Conservation (phyloP, 1,139 yeast species). For the Lodderomyces oxycetoniae region DNA sequence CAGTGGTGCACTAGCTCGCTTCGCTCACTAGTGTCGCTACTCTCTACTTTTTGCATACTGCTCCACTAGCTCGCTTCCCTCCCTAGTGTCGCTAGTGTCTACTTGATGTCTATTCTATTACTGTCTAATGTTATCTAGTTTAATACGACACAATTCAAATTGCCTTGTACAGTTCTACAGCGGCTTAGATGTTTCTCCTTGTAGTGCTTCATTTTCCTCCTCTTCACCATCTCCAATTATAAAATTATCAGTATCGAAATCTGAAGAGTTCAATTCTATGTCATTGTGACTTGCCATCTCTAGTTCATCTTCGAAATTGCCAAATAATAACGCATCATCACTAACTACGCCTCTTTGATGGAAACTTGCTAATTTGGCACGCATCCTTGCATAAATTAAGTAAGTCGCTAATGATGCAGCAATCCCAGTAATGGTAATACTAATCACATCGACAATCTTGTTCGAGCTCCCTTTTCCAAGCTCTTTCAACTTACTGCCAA, state of each 20-base stretch:
- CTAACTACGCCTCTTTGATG: conserved; percentile 18
- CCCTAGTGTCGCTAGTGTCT: too few relatives aligned
- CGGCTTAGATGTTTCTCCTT: too few relatives aligned
- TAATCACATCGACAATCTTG: conserved; percentile 56
- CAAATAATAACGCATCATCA: conserved; percentile 36
- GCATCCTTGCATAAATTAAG: conserved; percentile 63
- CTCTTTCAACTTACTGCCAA: conserved; percentile 72
- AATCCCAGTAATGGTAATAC: conserved; percentile 54
- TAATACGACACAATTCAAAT: too few relatives aligned
- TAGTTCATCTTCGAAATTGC: conserved; percentile 37
- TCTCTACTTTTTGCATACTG: too few relatives aligned
- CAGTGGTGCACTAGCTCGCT: too few relatives aligned
- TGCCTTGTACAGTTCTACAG: too few relatives aligned
- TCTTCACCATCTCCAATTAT: conserved; percentile 31
- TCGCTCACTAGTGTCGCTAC: too few relatives aligned
- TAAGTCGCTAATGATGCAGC: conserved; percentile 65
- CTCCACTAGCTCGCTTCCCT: too few relatives aligned
- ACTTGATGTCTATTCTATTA: too few relatives aligned
- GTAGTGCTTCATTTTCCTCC: too few relatives aligned
- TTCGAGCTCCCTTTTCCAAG: conserved; percentile 57
- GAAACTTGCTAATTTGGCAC: conserved; percentile 32
- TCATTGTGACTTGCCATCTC: conserved; percentile 21
- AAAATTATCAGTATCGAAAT: conserved; percentile 35
- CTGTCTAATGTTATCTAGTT: too few relatives aligned
- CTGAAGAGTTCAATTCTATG: conserved; percentile 32